Conservation (phyloP, 257 asterid species). For the Solanum neorickii region DNA sequence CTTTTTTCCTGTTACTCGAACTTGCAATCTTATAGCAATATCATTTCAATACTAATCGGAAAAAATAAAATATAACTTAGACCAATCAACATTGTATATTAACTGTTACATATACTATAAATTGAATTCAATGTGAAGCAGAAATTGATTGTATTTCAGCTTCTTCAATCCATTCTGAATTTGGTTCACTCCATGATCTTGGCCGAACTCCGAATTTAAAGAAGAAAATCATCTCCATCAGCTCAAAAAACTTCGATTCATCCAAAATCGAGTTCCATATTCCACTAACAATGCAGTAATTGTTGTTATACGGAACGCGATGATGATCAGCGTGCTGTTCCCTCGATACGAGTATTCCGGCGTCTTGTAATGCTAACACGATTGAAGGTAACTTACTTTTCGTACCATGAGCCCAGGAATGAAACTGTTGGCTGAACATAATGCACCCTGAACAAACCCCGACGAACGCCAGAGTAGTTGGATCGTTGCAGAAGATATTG, state of each 20-base stretch:
- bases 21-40: background rate
- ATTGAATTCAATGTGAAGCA: background rate
- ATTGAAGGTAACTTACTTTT: conserved; percentile 49
- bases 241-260: conserved; percentile 32
- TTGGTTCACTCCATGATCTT: conserved; percentile 62
- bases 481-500: conserved; percentile 20
- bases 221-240: conserved; percentile 57
- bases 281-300: conserved; percentile 88
- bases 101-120: background rate
- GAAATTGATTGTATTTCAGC: background rate
- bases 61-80: no score
- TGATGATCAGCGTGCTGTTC: conserved; percentile 73
- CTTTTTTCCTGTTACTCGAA: background rate
- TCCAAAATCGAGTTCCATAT: conserved; percentile 54
- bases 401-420: conserved; percentile 77
- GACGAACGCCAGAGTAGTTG: conserved; percentile 38
- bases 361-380: conserved; percentile 66
- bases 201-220: conserved; percentile 60
- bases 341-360: conserved; percentile 54
- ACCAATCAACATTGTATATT: background rate
- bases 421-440: conserved; percentile 77
- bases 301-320: conserved; percentile 61
- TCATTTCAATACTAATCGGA: no score
- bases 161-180: conserved; percentile 41
- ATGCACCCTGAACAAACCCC: conserved; percentile 54